Evolutionary conservation across 257 asterid species (phyloP).

Genomic region (Eucommia ulmoides): DNA sequence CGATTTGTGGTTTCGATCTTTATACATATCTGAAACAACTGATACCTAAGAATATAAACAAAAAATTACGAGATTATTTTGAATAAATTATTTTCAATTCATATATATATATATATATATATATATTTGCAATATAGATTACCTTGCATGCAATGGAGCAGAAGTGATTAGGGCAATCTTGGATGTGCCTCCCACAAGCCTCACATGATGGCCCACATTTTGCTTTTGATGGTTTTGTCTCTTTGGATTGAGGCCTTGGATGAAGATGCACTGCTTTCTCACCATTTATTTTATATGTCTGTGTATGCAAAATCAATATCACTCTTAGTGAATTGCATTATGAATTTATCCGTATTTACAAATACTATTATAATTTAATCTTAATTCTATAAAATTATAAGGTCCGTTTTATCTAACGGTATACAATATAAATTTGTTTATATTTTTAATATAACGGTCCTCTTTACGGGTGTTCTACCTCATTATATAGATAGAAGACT

Average conservation of each 20-base stretch:
- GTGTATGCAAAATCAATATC: background rate
- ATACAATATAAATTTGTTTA: no score
- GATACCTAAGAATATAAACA: constrained; percentile 25
- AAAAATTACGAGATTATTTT: background rate
- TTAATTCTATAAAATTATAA: background rate
- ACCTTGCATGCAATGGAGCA: constrained; percentile 85
- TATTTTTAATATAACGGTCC: no score
- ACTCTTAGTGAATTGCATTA: background rate
- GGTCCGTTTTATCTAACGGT: background rate
- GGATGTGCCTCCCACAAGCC: constrained; percentile 62
- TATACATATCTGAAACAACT: constrained; percentile 9
- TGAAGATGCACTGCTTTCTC: constrained; percentile 72
- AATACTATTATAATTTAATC: background rate
- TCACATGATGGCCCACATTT: constrained; percentile 41
- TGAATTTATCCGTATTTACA: background rate
- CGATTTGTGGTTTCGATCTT: constrained; percentile 9
- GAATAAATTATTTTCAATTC: background rate
- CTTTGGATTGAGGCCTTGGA: constrained; percentile 56
- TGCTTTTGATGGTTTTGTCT: constrained; percentile 30
- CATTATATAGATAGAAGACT: background rate
- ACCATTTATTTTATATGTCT: constrained; percentile 74
- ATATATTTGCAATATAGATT: background rate
- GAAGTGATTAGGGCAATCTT: constrained; percentile 54
- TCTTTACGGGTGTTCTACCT: no score
- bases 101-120: constrained; percentile 3